Base-by-base conservation (phyloP, 441 rosid genomes). In the Adansonia rubrostipa region DNA sequence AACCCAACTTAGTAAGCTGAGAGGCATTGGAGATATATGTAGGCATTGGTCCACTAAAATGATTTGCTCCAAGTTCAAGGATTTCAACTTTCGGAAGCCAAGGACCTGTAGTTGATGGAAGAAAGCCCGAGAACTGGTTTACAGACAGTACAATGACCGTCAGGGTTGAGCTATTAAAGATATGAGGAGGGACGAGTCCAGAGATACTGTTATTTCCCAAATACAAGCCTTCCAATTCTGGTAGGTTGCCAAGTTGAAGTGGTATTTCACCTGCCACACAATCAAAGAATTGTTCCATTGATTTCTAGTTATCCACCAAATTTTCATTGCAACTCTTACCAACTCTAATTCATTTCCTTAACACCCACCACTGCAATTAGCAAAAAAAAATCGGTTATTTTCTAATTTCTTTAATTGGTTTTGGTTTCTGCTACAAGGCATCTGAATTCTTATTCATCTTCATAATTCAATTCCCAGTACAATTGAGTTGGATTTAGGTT, bases 141-240 rank as follows among this genome's bases (percentile, higher is more conserved):
- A 0, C 0, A 3, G 0, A 0, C 0, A 42, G 10, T 15, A 0
- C 4, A 66, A 66, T 1, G 0, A 0, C 0, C 6, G 0, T 15
- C 19, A 66, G 0, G 1, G 8, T 7, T 1, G 70, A 65, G 28
- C 62, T 57, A 19, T 57, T 57, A 7, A 57, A 57, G 1, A 57
- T 17, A 0, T 11, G 1, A 7, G 28, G 28, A 57, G 62, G 62
- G 24, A 57, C 3, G 28, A 2, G 9, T 8, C 62, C 62, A 0
- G 62, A 57, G 13, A 19, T 57, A 7, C 11, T 57, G 11, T 57
- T 57, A 19, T 0, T 0, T 57, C 0, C 10, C 62, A 57, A 57
- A 19, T 17, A 2, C 24, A 57, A 19, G 0, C 0, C 4, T 17
- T 17, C 62, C 28, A 57, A 17, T 0, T 8, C 19, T 57, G 4